Conservation (phyloP, 2,329 filamentous ascomycete genomes). For the Claviceps citrina region DNA sequence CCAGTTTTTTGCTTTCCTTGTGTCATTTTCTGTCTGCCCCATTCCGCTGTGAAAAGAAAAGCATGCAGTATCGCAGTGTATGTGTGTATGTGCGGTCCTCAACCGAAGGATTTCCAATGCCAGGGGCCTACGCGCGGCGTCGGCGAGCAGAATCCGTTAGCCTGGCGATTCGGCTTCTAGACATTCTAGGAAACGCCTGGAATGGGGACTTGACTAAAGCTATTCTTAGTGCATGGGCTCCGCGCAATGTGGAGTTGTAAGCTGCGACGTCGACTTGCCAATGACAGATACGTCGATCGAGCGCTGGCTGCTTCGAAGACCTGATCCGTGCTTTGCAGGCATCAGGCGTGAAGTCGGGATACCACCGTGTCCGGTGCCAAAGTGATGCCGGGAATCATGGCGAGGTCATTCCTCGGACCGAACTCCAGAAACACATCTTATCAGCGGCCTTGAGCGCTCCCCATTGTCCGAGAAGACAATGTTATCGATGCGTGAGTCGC, state of each 20-base stretch:
- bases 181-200: not conserved
- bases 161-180: conserved; percentile 1
- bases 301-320: conserved; percentile 24
- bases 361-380: conserved; percentile 13
- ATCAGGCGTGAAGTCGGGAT: not conserved
- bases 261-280: conserved; percentile 8
- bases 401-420: conserved; percentile 9
- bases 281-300: conserved; percentile 11
- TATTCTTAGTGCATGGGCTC: not conserved
- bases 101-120: not conserved
- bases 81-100: not conserved
- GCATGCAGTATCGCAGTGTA: too few species aligned
- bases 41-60: too few species aligned
- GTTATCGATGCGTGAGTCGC: not conserved
- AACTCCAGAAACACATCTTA: conserved; percentile 17
- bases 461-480: not conserved
- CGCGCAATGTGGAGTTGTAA: conserved; percentile 2
- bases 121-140: conserved; percentile 4
- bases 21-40: too few species aligned
- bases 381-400: conserved; percentile 14
- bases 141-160: not conserved
- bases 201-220: not conserved
- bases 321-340: conserved; percentile 13
- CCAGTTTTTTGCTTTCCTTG: too few species aligned
- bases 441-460: conserved; percentile 11